These are phyloP conservation scores for Hortiboletus flavorubellus DNA, from an alignment of 768 basidiomycete species.

Conservation along the genomic window DNA sequence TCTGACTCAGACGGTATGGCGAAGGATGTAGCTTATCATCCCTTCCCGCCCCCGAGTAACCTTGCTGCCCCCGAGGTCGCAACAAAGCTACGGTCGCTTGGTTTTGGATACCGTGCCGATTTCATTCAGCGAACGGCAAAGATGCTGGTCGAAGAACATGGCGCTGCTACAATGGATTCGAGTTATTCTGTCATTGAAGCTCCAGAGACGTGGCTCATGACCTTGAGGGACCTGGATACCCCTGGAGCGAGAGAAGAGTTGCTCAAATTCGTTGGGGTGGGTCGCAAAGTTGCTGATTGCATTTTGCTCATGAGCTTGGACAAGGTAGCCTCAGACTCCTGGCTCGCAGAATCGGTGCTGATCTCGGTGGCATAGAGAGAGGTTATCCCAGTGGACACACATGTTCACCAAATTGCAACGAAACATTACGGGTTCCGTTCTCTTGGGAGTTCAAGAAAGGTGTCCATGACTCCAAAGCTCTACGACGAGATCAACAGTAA, in stretches of 20 bases:
- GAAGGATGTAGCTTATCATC: slow-evolving; percentile 52
- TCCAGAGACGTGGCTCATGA: slow-evolving; percentile 58
- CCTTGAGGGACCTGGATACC: slow-evolving; percentile 49
- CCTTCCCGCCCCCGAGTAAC: slow-evolving; percentile 78
- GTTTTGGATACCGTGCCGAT: slow-evolving; percentile 94
- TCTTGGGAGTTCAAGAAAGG: slow-evolving; percentile 39
- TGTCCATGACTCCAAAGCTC: slow-evolving; percentile 68
- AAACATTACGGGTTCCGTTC: slow-evolving; percentile 72
- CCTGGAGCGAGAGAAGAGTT: slow-evolving; percentile 68
- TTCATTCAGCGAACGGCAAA: slow-evolving; percentile 83
- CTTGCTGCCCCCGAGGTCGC: slow-evolving; percentile 60
- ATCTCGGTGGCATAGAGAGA: slow-evolving; percentile 51
- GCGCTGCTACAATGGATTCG: slow-evolving; percentile 3
- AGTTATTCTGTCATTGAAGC: slow-evolving; percentile 33
- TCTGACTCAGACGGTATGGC: slow-evolving; percentile 29
- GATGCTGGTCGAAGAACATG: slow-evolving; percentile 65
- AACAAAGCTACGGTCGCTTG: slow-evolving; percentile 67
- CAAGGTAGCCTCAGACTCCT: slow-evolving; percentile 51
- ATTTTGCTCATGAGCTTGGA: slow-evolving; percentile 89
- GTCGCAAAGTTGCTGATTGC: slow-evolving; percentile 96
- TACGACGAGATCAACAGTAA: slow-evolving; percentile 69
- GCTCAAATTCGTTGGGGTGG: slow-evolving; percentile 84
- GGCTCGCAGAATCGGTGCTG: background rate
- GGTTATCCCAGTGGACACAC: slow-evolving; percentile 93
- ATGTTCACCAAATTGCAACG: slow-evolving; percentile 85